Evolutionary conservation across 306 rosid genomes (phyloP).

Genomic region (Hippophae tibetana): DNA sequence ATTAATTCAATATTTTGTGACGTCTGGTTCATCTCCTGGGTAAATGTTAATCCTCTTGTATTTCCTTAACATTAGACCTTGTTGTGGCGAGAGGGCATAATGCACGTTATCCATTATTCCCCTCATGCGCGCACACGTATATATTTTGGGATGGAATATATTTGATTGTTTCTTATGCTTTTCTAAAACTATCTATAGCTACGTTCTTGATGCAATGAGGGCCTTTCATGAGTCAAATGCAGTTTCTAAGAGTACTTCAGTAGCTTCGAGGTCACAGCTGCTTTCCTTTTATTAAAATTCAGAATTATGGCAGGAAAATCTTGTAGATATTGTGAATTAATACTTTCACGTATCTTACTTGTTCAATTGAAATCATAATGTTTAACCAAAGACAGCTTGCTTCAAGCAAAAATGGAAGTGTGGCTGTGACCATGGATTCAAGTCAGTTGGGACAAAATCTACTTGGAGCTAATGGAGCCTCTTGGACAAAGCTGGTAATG

Average conservation of each 20-base stretch:
- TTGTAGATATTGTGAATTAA: constrained; percentile 11
- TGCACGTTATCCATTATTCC: constrained; percentile 12
- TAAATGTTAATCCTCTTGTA: constrained; percentile 27
- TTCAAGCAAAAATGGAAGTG: constrained; percentile 61
- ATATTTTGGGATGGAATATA: too few species aligned
- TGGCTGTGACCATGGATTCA: constrained; percentile 38
- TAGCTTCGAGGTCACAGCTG: constrained; percentile 48
- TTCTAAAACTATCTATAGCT: constrained; percentile 29
- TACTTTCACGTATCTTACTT: constrained; percentile 28
- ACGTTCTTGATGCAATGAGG: constrained; percentile 64
- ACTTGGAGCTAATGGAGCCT: constrained; percentile 32
- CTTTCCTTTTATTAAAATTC: constrained; percentile 15
- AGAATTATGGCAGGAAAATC: constrained; percentile 3
- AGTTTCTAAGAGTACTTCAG: constrained; percentile 28
- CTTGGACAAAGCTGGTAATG: constrained; percentile 71
- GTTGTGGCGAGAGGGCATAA: constrained; percentile 8
- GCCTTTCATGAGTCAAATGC: constrained; percentile 39
- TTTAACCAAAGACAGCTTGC: constrained; percentile 94
- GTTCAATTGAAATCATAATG: constrained; percentile 32
- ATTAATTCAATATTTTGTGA: constrained; percentile 62
- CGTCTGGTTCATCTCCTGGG: constrained; percentile 91
- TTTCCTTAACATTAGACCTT: constrained; percentile 10
- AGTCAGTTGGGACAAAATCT: constrained; percentile 31
- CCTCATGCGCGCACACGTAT: neutral
- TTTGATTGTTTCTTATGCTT: constrained; percentile 1